A percentile compares a stretch with the other conserved stretches of the same genome.
These are phyloP conservation scores for Eurotiales sp. DNA, from an alignment of 2,329 filamentous ascomycete genomes.

Conservation along the genomic window DNA sequence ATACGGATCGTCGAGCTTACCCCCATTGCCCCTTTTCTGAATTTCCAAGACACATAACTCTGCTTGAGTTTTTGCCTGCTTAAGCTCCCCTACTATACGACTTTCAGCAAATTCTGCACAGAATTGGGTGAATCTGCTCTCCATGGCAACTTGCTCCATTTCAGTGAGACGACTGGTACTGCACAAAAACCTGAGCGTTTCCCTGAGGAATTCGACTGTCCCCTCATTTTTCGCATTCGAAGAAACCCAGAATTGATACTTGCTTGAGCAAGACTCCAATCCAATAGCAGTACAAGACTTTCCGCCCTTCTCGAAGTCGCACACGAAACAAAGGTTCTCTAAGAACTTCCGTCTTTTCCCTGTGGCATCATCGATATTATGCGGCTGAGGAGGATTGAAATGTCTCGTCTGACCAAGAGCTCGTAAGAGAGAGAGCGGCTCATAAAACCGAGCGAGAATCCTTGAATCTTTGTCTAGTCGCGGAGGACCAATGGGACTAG, in stretches of 20 bases:
- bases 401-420: conserved; percentile 33
- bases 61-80: conserved; percentile 11
- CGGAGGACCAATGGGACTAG: not conserved
- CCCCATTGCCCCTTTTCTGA: conserved; percentile 5
- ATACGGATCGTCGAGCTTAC: conserved; percentile 12
- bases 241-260: conserved; percentile 45
- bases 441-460: conserved; percentile 5
- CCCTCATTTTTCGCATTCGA: conserved; percentile 32
- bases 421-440: conserved; percentile 2
- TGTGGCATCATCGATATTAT: conserved; percentile 1
- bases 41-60: conserved; percentile 10
- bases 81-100: conserved; percentile 15
- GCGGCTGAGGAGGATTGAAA: conserved; percentile 15
- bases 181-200: conserved; percentile 21
- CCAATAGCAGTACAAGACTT: conserved; percentile 45
- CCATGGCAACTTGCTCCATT: not conserved
- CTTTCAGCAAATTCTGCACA: conserved; percentile 15
- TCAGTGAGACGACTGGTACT: not conserved
- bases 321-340: conserved; percentile 43
- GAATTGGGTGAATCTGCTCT: conserved; percentile 12
- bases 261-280: conserved; percentile 31
- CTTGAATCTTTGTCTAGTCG: conserved; percentile 1
- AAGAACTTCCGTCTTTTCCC: conserved; percentile 30
- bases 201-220: conserved; percentile 29
- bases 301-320: conserved; percentile 48